phyloP scores from a whole-genome alignment of 805 yeast species.

The Diddensiella santjacobensis region DNA sequence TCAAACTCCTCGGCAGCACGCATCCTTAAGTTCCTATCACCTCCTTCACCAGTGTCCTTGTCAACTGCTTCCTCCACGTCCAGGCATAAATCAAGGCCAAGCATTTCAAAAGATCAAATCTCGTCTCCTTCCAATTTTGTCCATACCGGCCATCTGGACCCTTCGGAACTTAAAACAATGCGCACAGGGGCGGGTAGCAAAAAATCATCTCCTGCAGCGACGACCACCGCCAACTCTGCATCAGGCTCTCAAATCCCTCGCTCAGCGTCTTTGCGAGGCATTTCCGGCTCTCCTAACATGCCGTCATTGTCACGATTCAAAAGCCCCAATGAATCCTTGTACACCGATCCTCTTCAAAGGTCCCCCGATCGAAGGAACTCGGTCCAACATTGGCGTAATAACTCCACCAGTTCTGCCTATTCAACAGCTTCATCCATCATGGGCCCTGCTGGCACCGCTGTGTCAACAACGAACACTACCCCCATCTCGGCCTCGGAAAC shows the following conservation, averaged over 20 bases:
- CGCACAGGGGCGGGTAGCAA: not conserved
- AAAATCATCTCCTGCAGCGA: not conserved
- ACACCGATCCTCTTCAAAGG: not conserved
- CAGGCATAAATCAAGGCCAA: not conserved
- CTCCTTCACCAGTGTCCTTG: not conserved
- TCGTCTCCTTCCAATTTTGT: slow-evolving; percentile 26
- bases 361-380: not conserved
- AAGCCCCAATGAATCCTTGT: not conserved
- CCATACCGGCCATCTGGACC: slow-evolving; percentile 24
- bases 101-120: slow-evolving; percentile 16
- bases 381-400: slow-evolving; percentile 6
- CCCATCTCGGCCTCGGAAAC: slow-evolving; percentile 1
- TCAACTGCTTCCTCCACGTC: not conserved
- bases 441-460: not conserved
- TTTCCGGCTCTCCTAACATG: not conserved
- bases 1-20: slow-evolving; percentile 6
- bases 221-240: not conserved
- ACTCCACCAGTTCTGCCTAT: slow-evolving; percentile 6
- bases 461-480: not conserved
- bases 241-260: not conserved
- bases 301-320: not conserved
- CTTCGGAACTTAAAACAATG: slow-evolving; percentile 1
- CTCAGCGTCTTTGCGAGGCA: not conserved
- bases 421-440: slow-evolving; percentile 4
- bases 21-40: slow-evolving; percentile 2